Percentiles rank a stretch among this genome's conserved stretches.
phyloP scores from a whole-genome alignment of 495 filamentous ascomycete species.

The Penicillium goetzii region DNA sequence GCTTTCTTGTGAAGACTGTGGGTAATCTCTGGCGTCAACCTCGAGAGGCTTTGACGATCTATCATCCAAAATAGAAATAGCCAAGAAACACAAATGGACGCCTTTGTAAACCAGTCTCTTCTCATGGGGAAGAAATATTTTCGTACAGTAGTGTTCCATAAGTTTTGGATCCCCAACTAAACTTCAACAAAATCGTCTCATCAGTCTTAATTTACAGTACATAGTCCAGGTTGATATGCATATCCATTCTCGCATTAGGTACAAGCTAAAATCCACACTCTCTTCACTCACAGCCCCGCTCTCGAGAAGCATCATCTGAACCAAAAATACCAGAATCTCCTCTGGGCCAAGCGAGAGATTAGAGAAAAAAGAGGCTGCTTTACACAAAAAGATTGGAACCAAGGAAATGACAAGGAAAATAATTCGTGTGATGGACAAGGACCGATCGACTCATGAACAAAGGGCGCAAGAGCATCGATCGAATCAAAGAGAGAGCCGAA shows the following conservation, averaged over 20 bases:
- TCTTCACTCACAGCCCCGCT: slow-evolving; percentile 28
- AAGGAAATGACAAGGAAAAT: slow-evolving; percentile 16
- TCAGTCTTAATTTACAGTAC: background rate
- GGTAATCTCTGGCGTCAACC: too few species aligned
- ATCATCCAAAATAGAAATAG: too few species aligned
- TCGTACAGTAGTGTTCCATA: too few species aligned
- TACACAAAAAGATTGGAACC: slow-evolving; percentile 7
- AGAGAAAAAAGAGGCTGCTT: slow-evolving; percentile 3
- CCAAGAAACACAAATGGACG: too few species aligned
- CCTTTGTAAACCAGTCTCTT: too few species aligned
- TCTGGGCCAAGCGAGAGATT: background rate
- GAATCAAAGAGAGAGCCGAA: slow-evolving; percentile 23
- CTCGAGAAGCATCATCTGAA: slow-evolving; percentile 9
- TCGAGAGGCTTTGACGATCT: too few species aligned
- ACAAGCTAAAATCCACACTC: slow-evolving; percentile 28
- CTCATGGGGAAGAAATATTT: too few species aligned
- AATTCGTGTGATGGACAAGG: slow-evolving; percentile 18
- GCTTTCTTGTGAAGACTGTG: too few species aligned
- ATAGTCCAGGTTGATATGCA: background rate
- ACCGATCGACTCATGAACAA: slow-evolving; percentile 20
- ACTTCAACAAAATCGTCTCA: too few species aligned
- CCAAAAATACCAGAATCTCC: slow-evolving; percentile 3
- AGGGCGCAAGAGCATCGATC: slow-evolving; percentile 12
- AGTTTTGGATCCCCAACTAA: too few species aligned
- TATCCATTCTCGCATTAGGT: slow-evolving; percentile 44